These are phyloP conservation scores for Corynascus novoguineensis DNA, from an alignment of 495 filamentous ascomycete genomes.

Conservation along the genomic window DNA sequence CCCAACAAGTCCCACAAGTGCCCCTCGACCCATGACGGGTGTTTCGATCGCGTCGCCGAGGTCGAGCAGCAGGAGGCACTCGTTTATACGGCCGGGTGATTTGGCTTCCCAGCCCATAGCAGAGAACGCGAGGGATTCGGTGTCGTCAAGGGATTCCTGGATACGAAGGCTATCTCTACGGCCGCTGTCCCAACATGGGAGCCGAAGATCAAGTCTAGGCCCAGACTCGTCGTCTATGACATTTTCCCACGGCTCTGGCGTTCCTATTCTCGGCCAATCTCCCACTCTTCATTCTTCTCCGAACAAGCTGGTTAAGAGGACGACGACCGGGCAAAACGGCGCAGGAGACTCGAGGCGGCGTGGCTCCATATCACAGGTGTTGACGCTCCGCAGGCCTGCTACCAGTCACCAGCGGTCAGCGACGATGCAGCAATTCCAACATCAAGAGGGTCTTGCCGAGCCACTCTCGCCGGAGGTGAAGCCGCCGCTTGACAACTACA, in stretches of 20 bases:
- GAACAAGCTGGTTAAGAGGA: conserved; percentile 88
- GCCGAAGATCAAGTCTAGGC: conserved; percentile 57
- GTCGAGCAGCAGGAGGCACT: conserved; percentile 35
- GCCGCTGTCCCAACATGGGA: conserved; percentile 67
- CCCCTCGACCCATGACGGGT: conserved; percentile 22
- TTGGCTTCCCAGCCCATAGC: conserved; percentile 28
- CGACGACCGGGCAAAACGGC: conserved; percentile 53
- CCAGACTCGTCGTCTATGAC: conserved; percentile 65
- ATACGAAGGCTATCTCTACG: conserved; percentile 66
- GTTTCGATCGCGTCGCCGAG: conserved; percentile 33
- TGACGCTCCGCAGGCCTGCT: conserved; percentile 66
- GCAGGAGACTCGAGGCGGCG: conserved; percentile 32
- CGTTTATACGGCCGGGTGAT: conserved; percentile 42
- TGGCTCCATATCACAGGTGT: conserved; percentile 49
- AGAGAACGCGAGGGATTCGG: conserved; percentile 42
- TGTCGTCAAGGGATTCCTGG: conserved; percentile 65
- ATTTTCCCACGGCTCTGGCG: conserved; percentile 65
- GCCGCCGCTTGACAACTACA: conserved; percentile 33
- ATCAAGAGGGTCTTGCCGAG: conserved; percentile 13
- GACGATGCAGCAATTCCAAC: conserved; percentile 53
- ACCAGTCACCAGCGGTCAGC: conserved; percentile 84
- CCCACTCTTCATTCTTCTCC: conserved; percentile 47
- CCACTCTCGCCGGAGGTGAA: conserved; percentile 26
- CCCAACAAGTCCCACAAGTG: conserved; percentile 29
- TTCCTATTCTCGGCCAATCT: conserved; percentile 51